These are phyloP conservation scores for Suhomyces wounanorum DNA, from an alignment of 1,139 yeast species.

Conservation along the genomic window DNA sequence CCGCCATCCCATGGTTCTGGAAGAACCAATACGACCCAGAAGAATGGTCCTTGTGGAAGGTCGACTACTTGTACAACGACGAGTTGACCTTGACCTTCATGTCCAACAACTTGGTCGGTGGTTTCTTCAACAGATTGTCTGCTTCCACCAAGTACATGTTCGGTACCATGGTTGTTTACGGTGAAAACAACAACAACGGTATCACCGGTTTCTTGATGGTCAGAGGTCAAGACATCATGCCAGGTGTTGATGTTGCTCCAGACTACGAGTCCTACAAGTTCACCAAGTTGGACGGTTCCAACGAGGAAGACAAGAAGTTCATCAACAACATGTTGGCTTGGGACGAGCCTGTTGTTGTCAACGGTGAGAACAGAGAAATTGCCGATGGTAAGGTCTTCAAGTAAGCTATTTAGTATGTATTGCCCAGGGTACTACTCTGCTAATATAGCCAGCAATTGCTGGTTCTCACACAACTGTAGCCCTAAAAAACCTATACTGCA, in stretches of 20 bases:
- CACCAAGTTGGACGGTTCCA: conserved; percentile 46
- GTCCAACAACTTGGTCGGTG: conserved; percentile 98
- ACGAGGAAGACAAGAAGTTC: conserved; percentile 40
- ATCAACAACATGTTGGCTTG: conserved; percentile 54
- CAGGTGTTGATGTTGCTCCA: conserved; percentile 98
- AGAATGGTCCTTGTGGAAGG: conserved; percentile 95
- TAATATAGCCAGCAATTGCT: no score
- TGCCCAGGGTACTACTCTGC: no score
- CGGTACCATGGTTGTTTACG: conserved; percentile 92
- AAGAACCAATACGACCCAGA: conserved; percentile 80
- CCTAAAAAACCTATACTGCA: no score
- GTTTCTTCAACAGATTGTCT: conserved; percentile 93
- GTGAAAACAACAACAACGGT: conserved; percentile 98
- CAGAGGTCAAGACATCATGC: conserved; percentile 88
- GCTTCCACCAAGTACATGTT: conserved; percentile 94
- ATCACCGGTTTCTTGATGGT: conserved; percentile 92
- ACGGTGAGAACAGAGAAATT: conserved; percentile 49
- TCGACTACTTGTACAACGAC: conserved; percentile 96
- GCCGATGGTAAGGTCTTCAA: conserved; percentile 57
- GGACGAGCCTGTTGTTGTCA: conserved; percentile 51
- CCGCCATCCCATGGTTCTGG: conserved; percentile 98
- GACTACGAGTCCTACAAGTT: conserved; percentile 81
- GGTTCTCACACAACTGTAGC: no score
- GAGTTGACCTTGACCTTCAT: conserved; percentile 95
- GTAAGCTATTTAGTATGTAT: conserved; percentile 22